phyloP scores from a whole-genome alignment of 129 eudicot genomes.

The Kitagawia praeruptora region DNA sequence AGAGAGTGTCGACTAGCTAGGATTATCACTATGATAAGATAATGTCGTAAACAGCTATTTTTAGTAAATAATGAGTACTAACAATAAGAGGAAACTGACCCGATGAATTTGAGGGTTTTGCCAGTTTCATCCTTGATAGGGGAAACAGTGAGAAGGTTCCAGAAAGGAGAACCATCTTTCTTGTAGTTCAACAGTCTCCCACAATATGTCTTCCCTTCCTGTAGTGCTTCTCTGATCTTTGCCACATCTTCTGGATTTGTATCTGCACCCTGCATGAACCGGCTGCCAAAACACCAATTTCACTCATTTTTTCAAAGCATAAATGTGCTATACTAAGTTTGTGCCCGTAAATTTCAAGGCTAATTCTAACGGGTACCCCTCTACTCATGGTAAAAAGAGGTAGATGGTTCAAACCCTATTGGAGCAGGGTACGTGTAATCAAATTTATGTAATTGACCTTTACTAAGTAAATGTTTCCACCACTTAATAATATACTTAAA shows the following conservation, averaged over 20 bases:
- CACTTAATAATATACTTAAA: not conserved
- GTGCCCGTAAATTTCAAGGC: too few species aligned
- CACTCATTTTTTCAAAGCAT: not conserved
- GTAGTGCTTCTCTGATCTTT: slow-evolving; percentile 75
- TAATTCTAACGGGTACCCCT: not conserved
- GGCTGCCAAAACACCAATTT: slow-evolving; percentile 36
- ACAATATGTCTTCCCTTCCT: slow-evolving; percentile 57
- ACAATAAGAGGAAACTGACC: slow-evolving; percentile 31
- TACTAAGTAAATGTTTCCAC: not conserved
- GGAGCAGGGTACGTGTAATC: not conserved
- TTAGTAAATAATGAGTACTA: not conserved
- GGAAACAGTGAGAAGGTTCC: slow-evolving; percentile 93
- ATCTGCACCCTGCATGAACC: slow-evolving; percentile 84
- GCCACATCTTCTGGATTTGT: slow-evolving; percentile 91
- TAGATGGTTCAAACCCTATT: not conserved
- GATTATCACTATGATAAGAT: not conserved
- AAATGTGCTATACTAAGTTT: not conserved
- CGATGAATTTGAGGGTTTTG: slow-evolving; percentile 85
- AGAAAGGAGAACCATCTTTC: slow-evolving; percentile 88
- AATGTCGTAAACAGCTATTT: not conserved
- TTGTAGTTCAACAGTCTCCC: slow-evolving; percentile 89
- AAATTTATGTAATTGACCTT: not conserved
- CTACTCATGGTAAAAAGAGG: not conserved
- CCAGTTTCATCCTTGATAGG: slow-evolving; percentile 96
- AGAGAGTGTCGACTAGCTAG: not conserved